Percentiles rank a stretch among this genome's conserved stretches.
Conservation (phyloP, 768 basidiomycete genomes). For the Pulveroboletus sp. region DNA sequence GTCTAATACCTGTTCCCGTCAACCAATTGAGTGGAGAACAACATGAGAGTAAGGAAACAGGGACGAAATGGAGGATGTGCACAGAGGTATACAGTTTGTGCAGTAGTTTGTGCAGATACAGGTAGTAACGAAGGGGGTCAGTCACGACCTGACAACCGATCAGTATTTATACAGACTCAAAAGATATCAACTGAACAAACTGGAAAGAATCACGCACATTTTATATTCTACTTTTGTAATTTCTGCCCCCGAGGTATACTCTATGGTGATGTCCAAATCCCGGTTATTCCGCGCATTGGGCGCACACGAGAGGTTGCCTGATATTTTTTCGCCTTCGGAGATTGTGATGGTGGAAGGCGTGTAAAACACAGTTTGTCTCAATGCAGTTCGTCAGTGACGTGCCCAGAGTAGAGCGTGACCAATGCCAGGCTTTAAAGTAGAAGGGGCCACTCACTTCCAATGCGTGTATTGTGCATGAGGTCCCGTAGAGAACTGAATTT, state of each 20-base stretch:
- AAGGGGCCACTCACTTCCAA: constrained; percentile 72
- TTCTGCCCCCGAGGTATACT: constrained; percentile 50
- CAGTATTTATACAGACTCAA: constrained; percentile 40
- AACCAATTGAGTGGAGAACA: constrained; percentile 6
- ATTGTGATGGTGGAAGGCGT: constrained; percentile 75
- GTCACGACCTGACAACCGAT: constrained; percentile 76
- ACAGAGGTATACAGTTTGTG: constrained; percentile 11
- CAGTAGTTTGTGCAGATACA: constrained; percentile 3
- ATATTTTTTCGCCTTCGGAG: constrained; percentile 65
- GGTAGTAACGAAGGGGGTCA: background rate
- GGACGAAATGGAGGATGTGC: constrained; percentile 3
- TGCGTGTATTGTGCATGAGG: constrained; percentile 96
- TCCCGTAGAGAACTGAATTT: constrained; percentile 93
- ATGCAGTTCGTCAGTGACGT: constrained; percentile 1
- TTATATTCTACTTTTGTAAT: constrained; percentile 58
- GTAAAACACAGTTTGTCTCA: constrained; percentile 96
- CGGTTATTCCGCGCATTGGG: constrained; percentile 93
- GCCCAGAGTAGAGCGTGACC: background rate
- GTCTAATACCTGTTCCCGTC: constrained; percentile 28
- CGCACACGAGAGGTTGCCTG: constrained; percentile 68
- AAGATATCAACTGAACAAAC: constrained; percentile 8
- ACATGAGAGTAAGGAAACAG: background rate
- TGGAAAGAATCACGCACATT: constrained; percentile 64
- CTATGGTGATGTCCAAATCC: constrained; percentile 86
- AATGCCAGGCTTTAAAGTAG: background rate